Conservation (phyloP, 345 rosid species). For the Moringa oleifera region DNA sequence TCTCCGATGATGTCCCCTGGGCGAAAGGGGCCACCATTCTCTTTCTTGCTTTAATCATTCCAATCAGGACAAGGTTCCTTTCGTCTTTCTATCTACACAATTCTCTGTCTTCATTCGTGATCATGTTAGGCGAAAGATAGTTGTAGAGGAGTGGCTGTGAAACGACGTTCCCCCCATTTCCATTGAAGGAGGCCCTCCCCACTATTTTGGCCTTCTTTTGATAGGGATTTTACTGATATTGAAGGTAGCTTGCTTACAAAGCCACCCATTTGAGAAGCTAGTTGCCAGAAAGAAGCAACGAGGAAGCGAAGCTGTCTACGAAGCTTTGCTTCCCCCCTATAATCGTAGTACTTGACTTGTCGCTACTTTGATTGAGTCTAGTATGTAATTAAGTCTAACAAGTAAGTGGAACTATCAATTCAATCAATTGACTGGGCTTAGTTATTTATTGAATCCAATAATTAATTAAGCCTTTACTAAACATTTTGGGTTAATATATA, state of each 20-base stretch:
- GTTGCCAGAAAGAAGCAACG: slow-evolving; percentile 4
- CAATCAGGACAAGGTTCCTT: not conserved
- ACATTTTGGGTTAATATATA: no score
- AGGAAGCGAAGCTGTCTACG: not conserved
- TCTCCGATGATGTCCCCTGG: slow-evolving; percentile 6
- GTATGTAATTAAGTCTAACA: no score
- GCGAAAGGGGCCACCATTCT: slow-evolving; percentile 5
- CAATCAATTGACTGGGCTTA: no score
- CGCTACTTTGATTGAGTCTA: slow-evolving; percentile 1
- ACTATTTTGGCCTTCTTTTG: slow-evolving; percentile 13
- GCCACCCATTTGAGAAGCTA: slow-evolving; percentile 6
- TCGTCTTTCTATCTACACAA: not conserved
- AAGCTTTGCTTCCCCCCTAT: not conserved
- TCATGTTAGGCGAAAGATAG: slow-evolving; percentile 11
- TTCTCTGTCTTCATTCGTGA: slow-evolving; percentile 5
- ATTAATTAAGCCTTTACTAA: no score
- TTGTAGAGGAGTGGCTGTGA: slow-evolving; percentile 10
- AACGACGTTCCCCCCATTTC: slow-evolving; percentile 9
- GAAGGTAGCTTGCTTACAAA: slow-evolving; percentile 9
- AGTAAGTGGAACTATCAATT: no score
- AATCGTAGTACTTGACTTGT: not conserved
- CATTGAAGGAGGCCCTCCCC: no score
- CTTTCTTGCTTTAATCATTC: slow-evolving; percentile 1
- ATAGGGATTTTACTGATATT: slow-evolving; percentile 5
- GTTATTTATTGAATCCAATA: no score